A percentile compares a stretch with the other conserved stretches of the same genome.
These are phyloP conservation scores for Hypoxylon sp. DNA, from an alignment of 2,329 filamentous ascomycete species.

Conservation along the genomic window DNA sequence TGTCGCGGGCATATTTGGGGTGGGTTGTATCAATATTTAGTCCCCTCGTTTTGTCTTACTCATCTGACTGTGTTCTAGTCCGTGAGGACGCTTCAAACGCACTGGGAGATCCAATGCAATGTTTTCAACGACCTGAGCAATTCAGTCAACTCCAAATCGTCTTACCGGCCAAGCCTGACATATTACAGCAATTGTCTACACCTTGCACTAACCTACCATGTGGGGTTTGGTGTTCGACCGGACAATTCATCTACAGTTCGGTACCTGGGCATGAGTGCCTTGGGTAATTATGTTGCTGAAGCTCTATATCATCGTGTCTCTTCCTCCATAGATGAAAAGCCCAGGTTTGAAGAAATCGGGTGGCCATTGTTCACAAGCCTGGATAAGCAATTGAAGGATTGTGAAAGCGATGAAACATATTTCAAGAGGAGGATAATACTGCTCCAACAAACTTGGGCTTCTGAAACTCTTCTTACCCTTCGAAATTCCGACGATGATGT, in stretches of 20 bases:
- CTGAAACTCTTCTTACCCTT: too few species aligned
- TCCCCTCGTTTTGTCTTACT: background rate
- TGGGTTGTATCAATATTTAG: background rate
- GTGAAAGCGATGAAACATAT: too few species aligned
- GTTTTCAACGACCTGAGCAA: background rate
- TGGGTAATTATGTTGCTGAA: too few species aligned
- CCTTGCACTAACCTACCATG: background rate
- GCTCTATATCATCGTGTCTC: too few species aligned
- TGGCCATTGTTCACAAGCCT: too few species aligned
- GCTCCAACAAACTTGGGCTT: too few species aligned
- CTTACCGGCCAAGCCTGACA: background rate
- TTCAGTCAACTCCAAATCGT: background rate
- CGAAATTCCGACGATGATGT: too few species aligned
- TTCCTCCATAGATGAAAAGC: too few species aligned
- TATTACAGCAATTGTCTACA: background rate
- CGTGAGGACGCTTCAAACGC: background rate
- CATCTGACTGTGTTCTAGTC: background rate
- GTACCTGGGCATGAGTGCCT: background rate
- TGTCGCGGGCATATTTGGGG: background rate
- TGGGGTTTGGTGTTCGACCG: background rate
- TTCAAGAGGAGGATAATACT: too few species aligned
- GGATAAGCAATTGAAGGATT: too few species aligned
- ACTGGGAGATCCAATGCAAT: background rate
- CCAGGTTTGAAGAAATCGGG: too few species aligned
- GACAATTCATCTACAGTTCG: background rate